Evolutionary conservation across 306 rosid species (phyloP), one percentile per base, ranked within the genome.

Genomic region (Gleditsia sinensis): DNA sequence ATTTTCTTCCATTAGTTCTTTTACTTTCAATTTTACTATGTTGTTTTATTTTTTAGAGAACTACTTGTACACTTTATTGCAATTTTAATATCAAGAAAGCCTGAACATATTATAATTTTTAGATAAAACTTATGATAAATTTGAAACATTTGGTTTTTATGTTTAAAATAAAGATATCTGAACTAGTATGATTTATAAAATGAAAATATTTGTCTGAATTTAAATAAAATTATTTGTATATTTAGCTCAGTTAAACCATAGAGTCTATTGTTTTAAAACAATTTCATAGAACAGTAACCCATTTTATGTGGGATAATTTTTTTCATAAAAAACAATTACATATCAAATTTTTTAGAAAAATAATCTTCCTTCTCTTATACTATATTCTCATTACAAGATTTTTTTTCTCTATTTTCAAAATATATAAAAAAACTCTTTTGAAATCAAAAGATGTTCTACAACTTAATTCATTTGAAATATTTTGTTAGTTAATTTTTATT

Each of bases 21-120:
- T 13, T 34, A 37, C 24, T 42, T 30, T 25, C 5, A 27, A 2
- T 37, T 40, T 21, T 6, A 12, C 9, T 21, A 24, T 30, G 14
- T 39, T 21, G 71, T 32, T n/a, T n/a, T n/a, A n/a, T 30, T 66
- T 56, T 67, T 2, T 37, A 83, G 87, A 54, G 82, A 80, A 67
- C 25, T 76, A 17, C 67, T 83, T 4, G 3, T 25, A 20, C 82
- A 83, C 25, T 83, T 80, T 21, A 0, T 14, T 1, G 6, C 3
- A 14, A 60, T 76, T 57, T 65, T 84, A 13, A 13, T 12, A 2
- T 1, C 19, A 39, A 57, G 13, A 16, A 76, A 68, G 34, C 87
- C 87, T 43, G 16, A 76, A 3, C 82, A 83, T 6, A 76, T 83
- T 9, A 73, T 83, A 55, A 72, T 80, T 67, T 83, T 83, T 46